Evolutionary conservation across 1,284 basidiomycete species (phyloP), one percentile per base, ranked within the genome.

Genomic region (Clitocybe nebularis): DNA sequence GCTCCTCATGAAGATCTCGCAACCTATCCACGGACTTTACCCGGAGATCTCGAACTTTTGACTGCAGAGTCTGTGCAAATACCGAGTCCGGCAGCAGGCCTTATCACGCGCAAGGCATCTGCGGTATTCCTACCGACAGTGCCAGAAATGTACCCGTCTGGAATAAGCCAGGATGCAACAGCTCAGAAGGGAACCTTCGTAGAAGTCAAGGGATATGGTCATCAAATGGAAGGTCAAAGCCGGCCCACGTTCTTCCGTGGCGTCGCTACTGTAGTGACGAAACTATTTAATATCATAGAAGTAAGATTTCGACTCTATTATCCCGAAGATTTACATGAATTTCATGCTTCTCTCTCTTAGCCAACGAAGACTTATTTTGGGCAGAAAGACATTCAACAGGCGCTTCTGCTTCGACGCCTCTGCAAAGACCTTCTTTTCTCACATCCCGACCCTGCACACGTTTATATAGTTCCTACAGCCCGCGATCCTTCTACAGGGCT

Each of bases 351-450:
- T 28, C 26, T 35, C 24, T 23, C 19, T 6, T 56, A 93, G 89
- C 95, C 95, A 2, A 90, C 90, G 40, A 79, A 82, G 44, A 84
- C 90, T 16, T 99, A 98, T 64, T 97, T 99, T 57, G 95, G 96
- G 0, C 95, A 98, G 64, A 99, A 99, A 63, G 95, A 99, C 59
- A 97, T 99, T 43, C 95, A 99, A 61, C 95, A 99, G 61, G 91
- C 89, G 0, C 67, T 98, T 5, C 67, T 99, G 14, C 74, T 99
- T 16, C 84, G 87, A 33, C 82, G 88, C n/a, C 75, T 99, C 62
- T 79, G 81, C 39, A 69, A 75, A 22, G 95, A 99, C 61, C 74
- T 98, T 1, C 77, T 95, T 13, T 66, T 93, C 10, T 67, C 86
- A 4, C 76, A 91, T 57, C 95, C 91, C 0, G 69, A 77, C 7